These are phyloP conservation scores for Pachysandra terminalis DNA, from an alignment of 164 flowering plant genomes.

Conservation along the genomic window DNA sequence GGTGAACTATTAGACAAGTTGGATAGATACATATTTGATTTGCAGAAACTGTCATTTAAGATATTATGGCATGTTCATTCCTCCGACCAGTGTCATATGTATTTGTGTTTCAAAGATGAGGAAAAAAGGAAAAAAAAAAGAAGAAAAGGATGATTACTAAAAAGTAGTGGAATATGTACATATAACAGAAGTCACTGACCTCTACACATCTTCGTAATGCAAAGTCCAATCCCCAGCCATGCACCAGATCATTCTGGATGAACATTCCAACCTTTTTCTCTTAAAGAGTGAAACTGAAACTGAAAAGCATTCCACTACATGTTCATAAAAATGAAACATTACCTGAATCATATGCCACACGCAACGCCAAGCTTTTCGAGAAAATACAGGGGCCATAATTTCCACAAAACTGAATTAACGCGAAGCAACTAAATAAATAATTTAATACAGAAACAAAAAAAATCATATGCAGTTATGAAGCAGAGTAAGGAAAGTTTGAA, in stretches of 20 bases:
- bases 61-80: too few relatives aligned
- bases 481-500: background rate
- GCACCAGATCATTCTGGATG: constrained; percentile 94
- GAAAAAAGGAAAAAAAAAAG: too few relatives aligned
- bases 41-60: too few relatives aligned
- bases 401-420: constrained; percentile 69
- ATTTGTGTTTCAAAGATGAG: background rate
- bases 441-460: too few relatives aligned
- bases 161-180: background rate
- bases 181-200: too few relatives aligned
- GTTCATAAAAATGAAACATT: background rate
- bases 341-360: constrained; percentile 99
- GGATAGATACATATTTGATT: background rate
- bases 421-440: background rate
- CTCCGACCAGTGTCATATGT: too few relatives aligned
- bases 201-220: constrained; percentile 94
- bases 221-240: constrained; percentile 99
- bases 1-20: background rate
- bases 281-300: background rate
- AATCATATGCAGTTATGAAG: background rate
- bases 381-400: constrained; percentile 96
- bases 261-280: constrained; percentile 5
- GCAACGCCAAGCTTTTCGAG: constrained; percentile 90
- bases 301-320: background rate
- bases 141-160: too few relatives aligned